A percentile compares a stretch with the other conserved stretches of the same genome.
Conservation (phyloP, 495 filamentous ascomycete species). For the Pseudotulostoma volvatum region DNA sequence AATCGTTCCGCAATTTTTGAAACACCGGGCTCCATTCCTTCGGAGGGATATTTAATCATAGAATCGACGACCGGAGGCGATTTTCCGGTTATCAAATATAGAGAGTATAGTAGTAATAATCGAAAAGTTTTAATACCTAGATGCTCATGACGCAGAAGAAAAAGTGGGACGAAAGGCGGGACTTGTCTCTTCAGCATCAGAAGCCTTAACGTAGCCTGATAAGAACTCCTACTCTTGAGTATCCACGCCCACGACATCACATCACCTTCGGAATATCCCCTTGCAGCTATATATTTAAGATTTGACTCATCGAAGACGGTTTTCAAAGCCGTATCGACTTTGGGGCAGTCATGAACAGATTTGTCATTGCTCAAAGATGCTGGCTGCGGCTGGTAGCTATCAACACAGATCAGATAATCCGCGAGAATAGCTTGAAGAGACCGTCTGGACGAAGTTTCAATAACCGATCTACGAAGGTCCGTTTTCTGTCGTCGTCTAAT, state of each 20-base stretch:
- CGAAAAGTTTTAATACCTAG: constrained; percentile 27
- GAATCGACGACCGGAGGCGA: constrained; percentile 7
- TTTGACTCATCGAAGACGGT: constrained; percentile 20
- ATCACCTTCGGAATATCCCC: constrained; percentile 30
- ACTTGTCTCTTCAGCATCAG: constrained; percentile 15
- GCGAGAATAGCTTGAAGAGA: constrained; percentile 22
- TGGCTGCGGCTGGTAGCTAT: constrained; percentile 14
- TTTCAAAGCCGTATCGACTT: constrained; percentile 14
- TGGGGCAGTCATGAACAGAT: not conserved
- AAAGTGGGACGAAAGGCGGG: constrained; percentile 27
- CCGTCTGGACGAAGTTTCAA: constrained; percentile 7
- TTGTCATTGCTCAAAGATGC: constrained; percentile 1
- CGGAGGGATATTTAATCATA: not conserved
- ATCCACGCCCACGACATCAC: constrained; percentile 44
- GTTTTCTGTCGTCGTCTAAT: too few relatives aligned
- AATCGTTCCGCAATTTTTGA: constrained; percentile 4
- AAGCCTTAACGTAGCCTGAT: constrained; percentile 26
- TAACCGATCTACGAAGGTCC: too few relatives aligned
- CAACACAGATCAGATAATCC: constrained; percentile 24
- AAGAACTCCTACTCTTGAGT: constrained; percentile 24
- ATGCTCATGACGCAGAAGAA: constrained; percentile 29
- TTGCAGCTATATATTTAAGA: constrained; percentile 17
- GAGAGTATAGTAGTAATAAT: constrained; percentile 25
- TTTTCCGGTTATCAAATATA: constrained; percentile 23
- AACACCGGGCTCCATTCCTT: constrained; percentile 6